A percentile compares a stretch with the other conserved stretches of the same genome.
Conservation (phyloP, 2,329 filamentous ascomycete species). For the Polytolypa hystricis region DNA sequence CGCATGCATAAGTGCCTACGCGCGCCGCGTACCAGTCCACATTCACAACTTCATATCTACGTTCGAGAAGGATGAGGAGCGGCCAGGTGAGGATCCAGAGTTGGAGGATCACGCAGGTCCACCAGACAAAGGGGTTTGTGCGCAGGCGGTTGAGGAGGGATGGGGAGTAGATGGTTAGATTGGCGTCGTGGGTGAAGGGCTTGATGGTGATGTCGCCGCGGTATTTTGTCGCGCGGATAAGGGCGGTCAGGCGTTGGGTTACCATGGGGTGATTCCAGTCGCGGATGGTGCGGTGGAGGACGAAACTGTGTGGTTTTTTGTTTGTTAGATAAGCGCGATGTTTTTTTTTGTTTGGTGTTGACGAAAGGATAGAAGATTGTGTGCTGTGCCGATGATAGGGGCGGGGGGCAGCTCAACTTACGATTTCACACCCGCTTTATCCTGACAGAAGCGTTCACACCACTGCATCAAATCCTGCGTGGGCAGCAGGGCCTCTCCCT, state of each 20-base stretch:
- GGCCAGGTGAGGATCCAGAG: constrained; percentile 32
- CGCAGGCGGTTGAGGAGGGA: constrained; percentile 29
- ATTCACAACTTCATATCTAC: constrained; percentile 24
- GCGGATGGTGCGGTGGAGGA: constrained; percentile 18
- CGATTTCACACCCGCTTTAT: constrained; percentile 27
- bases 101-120: constrained; percentile 25
- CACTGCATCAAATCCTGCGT: constrained; percentile 15
- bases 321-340: neutral
- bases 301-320: constrained; percentile 20
- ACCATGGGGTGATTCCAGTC: constrained; percentile 16
- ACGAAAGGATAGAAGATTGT: no score
- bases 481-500: constrained; percentile 8
- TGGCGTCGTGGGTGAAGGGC: constrained; percentile 16
- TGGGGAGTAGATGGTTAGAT: constrained; percentile 28
- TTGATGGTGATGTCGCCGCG: constrained; percentile 21
- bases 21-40: constrained; percentile 22
- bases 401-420: constrained; percentile 12
- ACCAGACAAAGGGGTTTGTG: constrained; percentile 25
- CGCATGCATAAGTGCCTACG: constrained; percentile 10
- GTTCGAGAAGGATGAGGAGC: constrained; percentile 26
- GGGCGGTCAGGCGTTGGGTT: constrained; percentile 20
- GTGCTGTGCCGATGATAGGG: no score
- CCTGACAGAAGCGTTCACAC: constrained; percentile 27
- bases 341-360: no score
- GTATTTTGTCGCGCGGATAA: constrained; percentile 30